Evolutionary conservation across 495 filamentous ascomycete genomes (phyloP), one percentile per base, ranked within the genome.

Genomic region (Aspergillus saccharolyticus): DNA sequence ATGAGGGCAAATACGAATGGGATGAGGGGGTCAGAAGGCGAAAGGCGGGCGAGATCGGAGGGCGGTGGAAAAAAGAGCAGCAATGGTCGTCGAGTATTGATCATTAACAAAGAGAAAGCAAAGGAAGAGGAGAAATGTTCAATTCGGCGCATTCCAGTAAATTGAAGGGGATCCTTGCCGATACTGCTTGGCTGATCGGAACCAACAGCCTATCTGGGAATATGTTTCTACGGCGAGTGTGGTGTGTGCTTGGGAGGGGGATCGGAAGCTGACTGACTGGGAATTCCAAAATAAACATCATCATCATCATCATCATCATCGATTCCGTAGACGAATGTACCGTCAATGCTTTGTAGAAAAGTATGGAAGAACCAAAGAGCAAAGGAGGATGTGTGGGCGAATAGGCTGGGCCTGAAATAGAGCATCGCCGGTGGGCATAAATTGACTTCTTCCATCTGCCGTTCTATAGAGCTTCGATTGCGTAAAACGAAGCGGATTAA

Each of bases 391-490:
- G 33, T 39, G 33, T 47, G 44, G 44, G 12, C 22, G 22, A 22
- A 22, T 14, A 16, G 19, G 9, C n/a, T 47, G 19, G 19, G 19
- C 19, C 8, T 7, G 28, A 50, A 50, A 18, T 50, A n/a, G 47
- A 24, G 47, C 47, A 50, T 39, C 12, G 7, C 33, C 33, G 33
- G 33, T 39, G 47, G 22, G 1, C 4, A 50, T 14, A 50, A 49
- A 28, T 66, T 63, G 65, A 64, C 62, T 67, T 67, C 65, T 67
- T 67, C 65, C 59, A 64, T 64, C 52, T 53, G 50, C 58, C 53
- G 58, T 67, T 67, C 65, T 57, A 67, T 52, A 57, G 51, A 47
- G 46, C 65, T 64, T 67, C 65, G 53, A 64, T 63, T 61, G 60
- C 60, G 58, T 61, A 63, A 62, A 62, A 50, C 30, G 43, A 25